A percentile compares a stretch with the other conserved stretches of the same genome.
These are phyloP conservation scores for Fusarium haematococcum DNA, from an alignment of 2,329 filamentous ascomycete species.

Conservation along the genomic window DNA sequence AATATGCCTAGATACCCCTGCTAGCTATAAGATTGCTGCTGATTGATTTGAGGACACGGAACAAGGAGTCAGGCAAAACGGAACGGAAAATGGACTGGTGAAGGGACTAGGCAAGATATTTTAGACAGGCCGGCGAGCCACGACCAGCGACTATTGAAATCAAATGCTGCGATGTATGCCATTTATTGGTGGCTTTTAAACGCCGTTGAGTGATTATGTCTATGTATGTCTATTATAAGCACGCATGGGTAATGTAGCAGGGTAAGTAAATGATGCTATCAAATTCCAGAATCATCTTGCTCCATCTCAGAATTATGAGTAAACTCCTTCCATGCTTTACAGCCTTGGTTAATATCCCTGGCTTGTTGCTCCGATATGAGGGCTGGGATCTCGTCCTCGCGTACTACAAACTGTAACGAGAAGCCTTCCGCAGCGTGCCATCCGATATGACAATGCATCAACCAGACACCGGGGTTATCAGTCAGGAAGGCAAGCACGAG, in stretches of 20 bases:
- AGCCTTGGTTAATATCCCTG: conserved; percentile 24
- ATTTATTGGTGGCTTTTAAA: background rate
- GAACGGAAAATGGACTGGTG: conserved; percentile 5
- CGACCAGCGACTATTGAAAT: background rate
- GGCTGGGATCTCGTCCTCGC: conserved; percentile 34
- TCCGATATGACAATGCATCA: conserved; percentile 63
- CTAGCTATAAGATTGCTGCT: conserved; percentile 33
- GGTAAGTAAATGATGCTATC: background rate
- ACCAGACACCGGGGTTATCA: conserved; percentile 63
- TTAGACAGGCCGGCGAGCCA: conserved; percentile 11
- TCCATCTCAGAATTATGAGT: conserved; percentile 21
- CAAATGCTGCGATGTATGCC: background rate
- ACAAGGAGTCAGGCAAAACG: background rate
- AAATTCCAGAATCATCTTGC: conserved; percentile 39
- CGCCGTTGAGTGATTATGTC: background rate
- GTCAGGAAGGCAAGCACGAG: conserved; percentile 62
- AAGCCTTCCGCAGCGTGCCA: conserved; percentile 43
- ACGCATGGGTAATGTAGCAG: background rate
- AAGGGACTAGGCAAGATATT: conserved; percentile 6
- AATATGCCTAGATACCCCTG: conserved; percentile 45
- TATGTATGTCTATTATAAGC: conserved; percentile 12
- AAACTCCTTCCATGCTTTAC: conserved; percentile 29
- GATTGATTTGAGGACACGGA: conserved; percentile 26
- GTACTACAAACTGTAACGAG: conserved; percentile 39
- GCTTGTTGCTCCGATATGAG: conserved; percentile 29